A percentile compares a stretch with the other conserved stretches of the same genome.
phyloP scores from a whole-genome alignment of 441 rosid genomes.

The Pelargonium australe region DNA sequence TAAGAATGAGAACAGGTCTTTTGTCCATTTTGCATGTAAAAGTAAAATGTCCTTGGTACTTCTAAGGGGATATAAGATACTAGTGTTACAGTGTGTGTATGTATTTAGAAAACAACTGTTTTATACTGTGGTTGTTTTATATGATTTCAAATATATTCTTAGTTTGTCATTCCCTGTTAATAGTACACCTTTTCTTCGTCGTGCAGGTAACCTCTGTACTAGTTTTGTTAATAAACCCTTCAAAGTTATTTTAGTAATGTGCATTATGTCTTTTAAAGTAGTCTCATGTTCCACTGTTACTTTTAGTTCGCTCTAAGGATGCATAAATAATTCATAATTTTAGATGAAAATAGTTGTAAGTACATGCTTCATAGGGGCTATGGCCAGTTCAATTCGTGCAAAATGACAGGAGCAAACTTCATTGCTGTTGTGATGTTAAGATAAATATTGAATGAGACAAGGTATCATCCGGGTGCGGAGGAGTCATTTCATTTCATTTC shows the following conservation, averaged over 20 bases:
- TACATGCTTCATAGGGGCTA: constrained; percentile 35
- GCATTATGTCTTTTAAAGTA: constrained; percentile 22
- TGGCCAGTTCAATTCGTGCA: constrained; percentile 52
- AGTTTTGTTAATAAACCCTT: constrained; percentile 28
- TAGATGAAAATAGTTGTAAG: constrained; percentile 26
- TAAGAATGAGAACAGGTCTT: constrained; percentile 75
- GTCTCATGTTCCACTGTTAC: constrained; percentile 22
- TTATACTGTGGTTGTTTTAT: constrained; percentile 22
- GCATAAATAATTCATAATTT: background rate
- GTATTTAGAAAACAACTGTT: constrained; percentile 47
- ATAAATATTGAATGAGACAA: constrained; percentile 55
- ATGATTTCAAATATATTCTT: constrained; percentile 27
- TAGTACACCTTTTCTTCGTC: constrained; percentile 36
- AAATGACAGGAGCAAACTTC: constrained; percentile 59
- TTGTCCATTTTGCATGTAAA: constrained; percentile 64
- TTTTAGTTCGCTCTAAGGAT: constrained; percentile 15
- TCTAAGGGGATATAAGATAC: constrained; percentile 33
- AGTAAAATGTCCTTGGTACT: constrained; percentile 44
- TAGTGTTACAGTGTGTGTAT: constrained; percentile 31
- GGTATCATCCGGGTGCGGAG: constrained; percentile 60
- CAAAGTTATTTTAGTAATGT: constrained; percentile 21
- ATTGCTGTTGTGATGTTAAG: constrained; percentile 54
- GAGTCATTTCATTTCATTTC: constrained; percentile 33
- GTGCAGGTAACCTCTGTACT: constrained; percentile 39
- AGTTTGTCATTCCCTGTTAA: constrained; percentile 18